Evolutionary conservation across 2,329 filamentous ascomycete species (phyloP).

Genomic region (Chlorencoelia australis): DNA sequence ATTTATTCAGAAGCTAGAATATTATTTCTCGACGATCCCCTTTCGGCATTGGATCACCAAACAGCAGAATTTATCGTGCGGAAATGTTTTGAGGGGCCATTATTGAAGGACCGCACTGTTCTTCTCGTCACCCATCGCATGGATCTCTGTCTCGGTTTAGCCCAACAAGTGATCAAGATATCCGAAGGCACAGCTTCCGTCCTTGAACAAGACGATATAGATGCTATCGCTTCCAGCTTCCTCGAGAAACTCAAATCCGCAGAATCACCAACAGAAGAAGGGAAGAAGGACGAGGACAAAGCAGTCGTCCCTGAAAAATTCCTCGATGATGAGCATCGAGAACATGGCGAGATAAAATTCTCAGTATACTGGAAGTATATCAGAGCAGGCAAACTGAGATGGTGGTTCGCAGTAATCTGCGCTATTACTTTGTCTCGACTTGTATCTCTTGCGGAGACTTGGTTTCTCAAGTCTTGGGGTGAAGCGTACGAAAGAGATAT

Average conservation of each 20-base stretch:
- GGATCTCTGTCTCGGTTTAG: slow-evolving; percentile 63
- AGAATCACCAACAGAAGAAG: slow-evolving; percentile 17
- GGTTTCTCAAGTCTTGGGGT: slow-evolving; percentile 82
- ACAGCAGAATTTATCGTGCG: slow-evolving; percentile 52
- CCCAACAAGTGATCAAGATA: slow-evolving; percentile 65
- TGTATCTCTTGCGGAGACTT: slow-evolving; percentile 56
- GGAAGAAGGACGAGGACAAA: slow-evolving; percentile 25
- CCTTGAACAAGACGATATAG: slow-evolving; percentile 19
- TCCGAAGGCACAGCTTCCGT: slow-evolving; percentile 40
- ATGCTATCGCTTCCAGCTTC: slow-evolving; percentile 19
- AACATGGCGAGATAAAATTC: slow-evolving; percentile 63
- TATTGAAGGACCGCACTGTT: slow-evolving; percentile 42
- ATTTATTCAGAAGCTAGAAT: slow-evolving; percentile 46
- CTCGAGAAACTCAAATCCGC: slow-evolving; percentile 14
- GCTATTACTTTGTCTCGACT: slow-evolving; percentile 55
- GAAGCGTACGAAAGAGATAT: slow-evolving; percentile 51
- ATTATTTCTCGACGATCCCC: slow-evolving; percentile 47
- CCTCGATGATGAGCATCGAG: slow-evolving; percentile 66
- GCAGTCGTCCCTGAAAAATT: slow-evolving; percentile 59
- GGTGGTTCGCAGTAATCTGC: slow-evolving; percentile 58
- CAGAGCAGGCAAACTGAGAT: slow-evolving; percentile 64
- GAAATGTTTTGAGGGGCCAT: slow-evolving; percentile 43
- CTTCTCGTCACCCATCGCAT: slow-evolving; percentile 56
- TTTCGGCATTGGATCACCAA: slow-evolving; percentile 52
- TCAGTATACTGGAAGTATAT: slow-evolving; percentile 79